Conservation (phyloP, 768 basidiomycete genomes). For the Suillus occidentalis region DNA sequence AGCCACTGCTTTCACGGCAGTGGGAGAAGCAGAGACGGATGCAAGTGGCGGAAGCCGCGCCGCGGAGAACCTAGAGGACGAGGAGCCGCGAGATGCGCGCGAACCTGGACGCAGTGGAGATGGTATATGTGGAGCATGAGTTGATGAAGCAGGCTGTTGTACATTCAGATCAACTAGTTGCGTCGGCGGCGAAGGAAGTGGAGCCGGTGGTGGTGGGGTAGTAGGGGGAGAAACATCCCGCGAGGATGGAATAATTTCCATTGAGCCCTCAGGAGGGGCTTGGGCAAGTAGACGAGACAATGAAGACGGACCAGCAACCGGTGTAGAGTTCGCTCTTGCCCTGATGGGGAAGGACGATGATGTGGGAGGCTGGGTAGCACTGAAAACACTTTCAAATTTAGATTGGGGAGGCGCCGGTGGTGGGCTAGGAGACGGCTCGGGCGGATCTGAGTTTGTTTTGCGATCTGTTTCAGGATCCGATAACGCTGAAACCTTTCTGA, state of each 20-base stretch:
- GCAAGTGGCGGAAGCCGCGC: constrained; percentile 63
- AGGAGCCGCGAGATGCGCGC: constrained; percentile 67
- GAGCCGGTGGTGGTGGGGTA: constrained; percentile 37
- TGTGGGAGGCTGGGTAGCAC: constrained; percentile 61
- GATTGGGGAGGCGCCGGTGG: constrained; percentile 65
- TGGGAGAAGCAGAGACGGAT: constrained; percentile 40
- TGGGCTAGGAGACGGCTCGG: constrained; percentile 33
- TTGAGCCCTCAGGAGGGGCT: constrained; percentile 43
- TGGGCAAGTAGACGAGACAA: constrained; percentile 79
- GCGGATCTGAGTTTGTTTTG: constrained; percentile 19
- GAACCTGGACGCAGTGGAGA: constrained; percentile 74
- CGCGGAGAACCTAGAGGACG: constrained; percentile 66
- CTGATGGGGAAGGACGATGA: constrained; percentile 67
- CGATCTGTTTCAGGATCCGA: constrained; percentile 43
- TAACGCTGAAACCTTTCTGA: constrained; percentile 46
- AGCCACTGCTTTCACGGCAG: constrained; percentile 56
- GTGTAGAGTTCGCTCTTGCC: constrained; percentile 64
- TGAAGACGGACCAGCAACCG: constrained; percentile 72
- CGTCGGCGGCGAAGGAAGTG: constrained; percentile 34
- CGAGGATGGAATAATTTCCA: constrained; percentile 29
- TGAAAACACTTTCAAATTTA: constrained; percentile 74
- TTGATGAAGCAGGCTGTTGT: constrained; percentile 34
- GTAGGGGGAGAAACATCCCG: constrained; percentile 34
- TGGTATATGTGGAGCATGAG: constrained; percentile 35
- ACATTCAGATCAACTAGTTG: constrained; percentile 7